A percentile compares a stretch with the other conserved stretches of the same genome.
These are phyloP conservation scores for Lactarius sp. DNA, from an alignment of 768 basidiomycete genomes.

Conservation along the genomic window DNA sequence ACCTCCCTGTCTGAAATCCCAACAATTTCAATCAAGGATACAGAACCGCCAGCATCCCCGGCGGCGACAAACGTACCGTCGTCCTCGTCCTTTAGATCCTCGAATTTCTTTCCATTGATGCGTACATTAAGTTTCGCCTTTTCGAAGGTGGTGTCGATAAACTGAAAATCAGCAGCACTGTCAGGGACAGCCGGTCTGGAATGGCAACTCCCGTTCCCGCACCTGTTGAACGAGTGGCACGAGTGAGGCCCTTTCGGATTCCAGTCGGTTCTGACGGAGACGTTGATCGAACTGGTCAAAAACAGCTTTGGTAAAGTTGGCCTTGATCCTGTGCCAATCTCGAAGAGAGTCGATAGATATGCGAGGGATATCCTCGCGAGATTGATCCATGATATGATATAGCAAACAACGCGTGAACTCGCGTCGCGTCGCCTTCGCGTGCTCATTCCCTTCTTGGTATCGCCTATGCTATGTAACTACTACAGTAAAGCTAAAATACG, in stretches of 20 bases:
- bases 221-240: conserved; percentile 18
- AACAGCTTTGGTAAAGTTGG: conserved; percentile 21
- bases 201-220: not conserved
- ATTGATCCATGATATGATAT: conserved; percentile 12
- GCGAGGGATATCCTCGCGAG: conserved; percentile 21
- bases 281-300: conserved; percentile 12
- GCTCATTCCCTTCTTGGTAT: too few species aligned
- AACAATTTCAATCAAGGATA: not conserved
- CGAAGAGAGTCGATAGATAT: conserved; percentile 21
- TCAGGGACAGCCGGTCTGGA: not conserved
- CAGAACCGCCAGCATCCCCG: conserved; percentile 5
- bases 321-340: conserved; percentile 24
- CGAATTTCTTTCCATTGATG: conserved; percentile 24
- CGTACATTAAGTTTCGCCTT: conserved; percentile 24
- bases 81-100: conserved; percentile 20
- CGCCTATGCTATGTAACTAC: too few species aligned
- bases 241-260: conserved; percentile 9
- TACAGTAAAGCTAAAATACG: not conserved
- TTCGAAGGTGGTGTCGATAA: conserved; percentile 22
- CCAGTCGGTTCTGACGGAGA: conserved; percentile 10
- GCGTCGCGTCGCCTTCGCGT: too few species aligned
- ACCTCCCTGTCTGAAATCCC: conserved; percentile 36
- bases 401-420: not conserved
- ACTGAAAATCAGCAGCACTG: conserved; percentile 2
- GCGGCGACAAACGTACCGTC: conserved; percentile 4